Conservation (phyloP, 1,284 basidiomycete genomes). For the Apiotrichum laibachii region DNA sequence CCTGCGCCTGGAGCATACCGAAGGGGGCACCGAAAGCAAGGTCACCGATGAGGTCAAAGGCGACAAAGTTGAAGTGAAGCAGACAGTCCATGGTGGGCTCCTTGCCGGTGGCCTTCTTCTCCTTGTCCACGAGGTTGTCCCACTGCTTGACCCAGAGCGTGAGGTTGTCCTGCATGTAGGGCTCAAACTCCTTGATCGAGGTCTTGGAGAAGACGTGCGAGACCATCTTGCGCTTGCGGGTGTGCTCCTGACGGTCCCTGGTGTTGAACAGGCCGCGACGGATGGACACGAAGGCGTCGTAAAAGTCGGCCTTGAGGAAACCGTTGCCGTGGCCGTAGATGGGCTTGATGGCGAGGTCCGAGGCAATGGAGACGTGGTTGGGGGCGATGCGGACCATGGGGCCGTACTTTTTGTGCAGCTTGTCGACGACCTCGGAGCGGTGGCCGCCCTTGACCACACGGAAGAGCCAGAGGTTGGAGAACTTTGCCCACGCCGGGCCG, state of each 20-base stretch:
- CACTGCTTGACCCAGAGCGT: constrained; percentile 66
- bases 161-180: constrained; percentile 69
- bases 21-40: constrained; percentile 83
- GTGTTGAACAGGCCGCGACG: constrained; percentile 54
- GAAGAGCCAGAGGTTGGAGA: constrained; percentile 75
- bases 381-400: constrained; percentile 80
- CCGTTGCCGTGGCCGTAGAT: constrained; percentile 74
- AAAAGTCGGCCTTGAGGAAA: constrained; percentile 65
- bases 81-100: constrained; percentile 64
- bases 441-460: constrained; percentile 65
- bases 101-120: constrained; percentile 58
- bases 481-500: constrained; percentile 71
- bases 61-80: constrained; percentile 75
- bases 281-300: constrained; percentile 75
- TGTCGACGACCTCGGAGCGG: constrained; percentile 71
- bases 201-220: constrained; percentile 71
- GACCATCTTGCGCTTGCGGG: constrained; percentile 84
- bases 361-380: constrained; percentile 78
- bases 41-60: constrained; percentile 77
- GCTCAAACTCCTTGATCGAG: constrained; percentile 66
- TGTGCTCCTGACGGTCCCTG: constrained; percentile 75
- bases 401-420: constrained; percentile 71
- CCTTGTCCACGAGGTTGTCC: constrained; percentile 67
- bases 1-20: constrained; percentile 76
- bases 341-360: constrained; percentile 69